These are phyloP conservation scores for Boletus fagicola DNA, from an alignment of 768 basidiomycete genomes.

Conservation along the genomic window DNA sequence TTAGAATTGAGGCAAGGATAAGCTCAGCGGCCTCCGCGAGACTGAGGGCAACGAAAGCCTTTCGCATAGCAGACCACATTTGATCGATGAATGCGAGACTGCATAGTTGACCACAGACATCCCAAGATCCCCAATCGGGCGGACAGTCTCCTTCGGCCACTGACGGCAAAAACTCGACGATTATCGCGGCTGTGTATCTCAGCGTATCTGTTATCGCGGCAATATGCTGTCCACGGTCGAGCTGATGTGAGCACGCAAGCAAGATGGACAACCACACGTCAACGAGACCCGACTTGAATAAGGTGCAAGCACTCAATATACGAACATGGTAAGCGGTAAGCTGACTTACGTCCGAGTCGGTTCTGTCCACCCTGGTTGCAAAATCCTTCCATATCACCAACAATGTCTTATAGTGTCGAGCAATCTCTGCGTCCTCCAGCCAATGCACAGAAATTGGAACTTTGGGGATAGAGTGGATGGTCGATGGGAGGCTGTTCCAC, in stretches of 20 bases:
- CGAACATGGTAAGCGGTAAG: not conserved
- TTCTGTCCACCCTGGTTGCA: slow-evolving; percentile 19
- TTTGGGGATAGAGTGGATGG: slow-evolving; percentile 27
- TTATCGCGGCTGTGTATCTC: slow-evolving; percentile 32
- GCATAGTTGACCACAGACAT: slow-evolving; percentile 32
- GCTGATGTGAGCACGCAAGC: slow-evolving; percentile 46
- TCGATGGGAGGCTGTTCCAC: slow-evolving; percentile 24
- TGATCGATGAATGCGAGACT: slow-evolving; percentile 41
- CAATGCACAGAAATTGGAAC: slow-evolving; percentile 30
- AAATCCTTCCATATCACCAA: slow-evolving; percentile 38
- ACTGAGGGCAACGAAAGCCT: slow-evolving; percentile 42
- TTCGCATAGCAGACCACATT: slow-evolving; percentile 53
- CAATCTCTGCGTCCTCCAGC: slow-evolving; percentile 41
- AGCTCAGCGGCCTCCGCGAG: slow-evolving; percentile 45
- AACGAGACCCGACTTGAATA: slow-evolving; percentile 38
- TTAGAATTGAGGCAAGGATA: slow-evolving; percentile 47
- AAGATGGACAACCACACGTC: slow-evolving; percentile 56
- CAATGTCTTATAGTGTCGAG: slow-evolving; percentile 38
- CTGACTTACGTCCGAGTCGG: slow-evolving; percentile 27
- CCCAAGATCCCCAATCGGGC: slow-evolving; percentile 23
- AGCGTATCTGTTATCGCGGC: slow-evolving; percentile 37
- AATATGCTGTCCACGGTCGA: slow-evolving; percentile 38
- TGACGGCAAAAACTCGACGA: slow-evolving; percentile 38
- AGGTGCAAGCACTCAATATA: slow-evolving; percentile 4
- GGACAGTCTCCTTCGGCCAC: slow-evolving; percentile 1